Evolutionary conservation across 139 green algal species (phyloP), one percentile per base, ranked within the genome.

Genomic region (Chlamydomonas sp.): DNA sequence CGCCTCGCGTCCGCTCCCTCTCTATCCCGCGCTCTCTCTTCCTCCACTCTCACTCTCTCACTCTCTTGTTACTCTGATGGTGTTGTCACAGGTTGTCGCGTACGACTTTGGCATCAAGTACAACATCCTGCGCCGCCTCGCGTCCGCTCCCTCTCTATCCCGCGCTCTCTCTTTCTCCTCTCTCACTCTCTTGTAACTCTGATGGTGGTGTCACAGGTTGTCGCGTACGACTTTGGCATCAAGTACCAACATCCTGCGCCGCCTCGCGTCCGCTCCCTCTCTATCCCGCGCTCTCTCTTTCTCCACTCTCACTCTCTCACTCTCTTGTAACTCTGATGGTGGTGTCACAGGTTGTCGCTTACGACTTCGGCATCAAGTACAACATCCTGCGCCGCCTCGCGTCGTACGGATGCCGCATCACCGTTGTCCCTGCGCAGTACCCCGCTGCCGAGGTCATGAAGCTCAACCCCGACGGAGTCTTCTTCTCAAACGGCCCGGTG

Each of bases 221-320:
- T 98, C 30, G 89, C 89, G 2, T 97, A 97, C 69, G 70, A 99
- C 79, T 99, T 95, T 80, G 95, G 95, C 77, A 93, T 97, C 82
- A 99, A 99, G 88, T 84, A 89, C 82, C n/a, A 99, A 99, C 92
- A 99, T 99, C 79, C 79, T 99, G 81, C 81, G 91, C 26, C 87
- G 95, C 39, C 84, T 99, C 48, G 85, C 90, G 0, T 92, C 91
- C n/a, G n/a, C n/a, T n/a, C n/a, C n/a, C n/a, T n/a, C n/a, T n/a
- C n/a, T n/a, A n/a, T n/a, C n/a, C n/a, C n/a, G n/a, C n/a, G n/a
- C n/a, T n/a, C n/a, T n/a, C n/a, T n/a, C n/a, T n/a, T n/a, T n/a
- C n/a, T n/a, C n/a, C n/a, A n/a, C n/a, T n/a, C n/a, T n/a, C n/a
- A n/a, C n/a, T n/a, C n/a, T n/a, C n/a, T n/a, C n/a, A n/a, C n/a